Evolutionary conservation across 768 basidiomycete species (phyloP).

Genomic region (Amyloporia xantha): DNA sequence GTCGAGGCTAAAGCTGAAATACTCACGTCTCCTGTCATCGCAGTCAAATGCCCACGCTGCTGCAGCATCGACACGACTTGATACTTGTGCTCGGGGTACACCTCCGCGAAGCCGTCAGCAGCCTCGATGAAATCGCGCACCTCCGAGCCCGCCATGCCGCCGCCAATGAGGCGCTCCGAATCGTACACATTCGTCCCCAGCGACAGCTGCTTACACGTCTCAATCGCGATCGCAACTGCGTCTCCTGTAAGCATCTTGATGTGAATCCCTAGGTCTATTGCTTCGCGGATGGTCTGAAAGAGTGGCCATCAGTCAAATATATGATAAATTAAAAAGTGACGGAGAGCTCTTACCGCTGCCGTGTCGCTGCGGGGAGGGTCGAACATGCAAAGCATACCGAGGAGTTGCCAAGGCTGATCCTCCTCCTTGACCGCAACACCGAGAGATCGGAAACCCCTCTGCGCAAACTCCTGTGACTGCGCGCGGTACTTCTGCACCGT

Average conservation of each 20-base stretch:
- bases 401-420: constrained; percentile 35
- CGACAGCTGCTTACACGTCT: constrained; percentile 35
- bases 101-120: constrained; percentile 46
- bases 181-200: constrained; percentile 6
- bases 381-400: constrained; percentile 33
- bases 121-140: constrained; percentile 33
- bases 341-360: constrained; percentile 23
- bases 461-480: constrained; percentile 33
- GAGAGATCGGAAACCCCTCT: constrained; percentile 38
- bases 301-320: not conserved
- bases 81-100: constrained; percentile 37
- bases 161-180: constrained; percentile 30
- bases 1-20: constrained; percentile 12
- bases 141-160: constrained; percentile 37
- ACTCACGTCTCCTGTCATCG: constrained; percentile 36
- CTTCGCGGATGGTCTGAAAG: constrained; percentile 35
- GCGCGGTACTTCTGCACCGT: constrained; percentile 29
- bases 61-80: constrained; percentile 35
- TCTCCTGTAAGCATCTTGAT: constrained; percentile 42
- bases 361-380: constrained; percentile 42
- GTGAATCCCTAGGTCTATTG: constrained; percentile 21
- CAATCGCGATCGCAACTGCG: constrained; percentile 5
- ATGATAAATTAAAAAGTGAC: not conserved
- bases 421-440: constrained; percentile 41
- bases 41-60: constrained; percentile 33